Conservation (phyloP, 179 eudicot species). For the Vitellaria paradoxa region DNA sequence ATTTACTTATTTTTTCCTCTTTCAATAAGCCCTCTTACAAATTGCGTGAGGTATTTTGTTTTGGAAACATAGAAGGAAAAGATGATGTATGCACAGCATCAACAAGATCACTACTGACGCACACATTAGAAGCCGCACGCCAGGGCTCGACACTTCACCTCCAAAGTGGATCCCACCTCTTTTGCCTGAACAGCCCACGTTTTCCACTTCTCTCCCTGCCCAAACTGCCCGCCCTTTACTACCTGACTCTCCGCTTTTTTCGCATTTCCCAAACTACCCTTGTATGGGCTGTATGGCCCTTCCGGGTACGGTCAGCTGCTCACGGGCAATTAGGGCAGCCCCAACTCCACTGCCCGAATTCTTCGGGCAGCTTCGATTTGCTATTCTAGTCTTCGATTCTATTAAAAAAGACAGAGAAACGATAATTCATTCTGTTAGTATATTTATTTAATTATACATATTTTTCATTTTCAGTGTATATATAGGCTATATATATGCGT, state of each 20-base stretch:
- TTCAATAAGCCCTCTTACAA: no score
- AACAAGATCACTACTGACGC: background rate
- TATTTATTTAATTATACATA: background rate
- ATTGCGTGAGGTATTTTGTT: no score
- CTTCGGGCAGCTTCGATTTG: conserved; percentile 32
- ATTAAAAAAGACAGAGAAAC: conserved; percentile 16
- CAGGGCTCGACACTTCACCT: conserved; percentile 4
- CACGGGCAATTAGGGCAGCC: conserved; percentile 17
- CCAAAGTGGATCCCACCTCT: background rate
- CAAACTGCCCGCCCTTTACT: background rate
- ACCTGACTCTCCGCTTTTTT: background rate
- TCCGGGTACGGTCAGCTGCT: background rate
- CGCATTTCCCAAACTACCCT: background rate
- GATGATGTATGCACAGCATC: no score
- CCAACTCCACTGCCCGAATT: conserved; percentile 26
- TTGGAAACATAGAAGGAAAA: no score
- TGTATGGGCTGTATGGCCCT: background rate
- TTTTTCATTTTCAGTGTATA: background rate
- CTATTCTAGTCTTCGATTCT: conserved; percentile 29
- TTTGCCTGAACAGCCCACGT: conserved; percentile 11
- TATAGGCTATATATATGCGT: background rate
- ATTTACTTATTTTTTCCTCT: no score
- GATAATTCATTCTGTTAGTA: conserved; percentile 21
- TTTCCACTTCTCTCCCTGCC: conserved; percentile 2
- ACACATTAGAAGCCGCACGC: background rate